Evolutionary conservation across 108 stramenopile genomes (phyloP).

Genomic region (Nitzschia sp.): DNA sequence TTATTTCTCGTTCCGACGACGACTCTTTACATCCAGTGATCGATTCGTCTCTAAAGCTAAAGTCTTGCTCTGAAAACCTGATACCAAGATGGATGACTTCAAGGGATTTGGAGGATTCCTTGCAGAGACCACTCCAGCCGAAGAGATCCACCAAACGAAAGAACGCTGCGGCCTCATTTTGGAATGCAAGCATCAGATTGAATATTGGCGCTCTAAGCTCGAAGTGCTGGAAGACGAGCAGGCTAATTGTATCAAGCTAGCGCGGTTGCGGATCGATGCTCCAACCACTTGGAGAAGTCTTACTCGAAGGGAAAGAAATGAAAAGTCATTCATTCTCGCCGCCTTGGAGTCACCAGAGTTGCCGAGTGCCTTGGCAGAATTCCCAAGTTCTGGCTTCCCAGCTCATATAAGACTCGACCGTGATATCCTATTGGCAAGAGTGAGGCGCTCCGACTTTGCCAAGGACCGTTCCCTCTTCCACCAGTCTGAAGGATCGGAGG

Average conservation of each 20-base stretch:
- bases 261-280: conserved; percentile 27
- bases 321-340: conserved; percentile 31
- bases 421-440: conserved; percentile 29
- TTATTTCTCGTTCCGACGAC: too few relatives aligned
- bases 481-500: not conserved
- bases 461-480: not conserved
- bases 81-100: too few relatives aligned
- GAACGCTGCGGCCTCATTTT: conserved; percentile 27
- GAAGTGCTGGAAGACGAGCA: conserved; percentile 32
- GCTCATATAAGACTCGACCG: conserved; percentile 20
- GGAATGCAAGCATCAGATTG: conserved; percentile 33
- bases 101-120: not conserved
- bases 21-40: too few relatives aligned
- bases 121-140: not conserved
- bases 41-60: too few relatives aligned
- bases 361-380: conserved; percentile 21
- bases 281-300: conserved; percentile 16
- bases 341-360: conserved; percentile 25
- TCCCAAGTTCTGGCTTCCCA: conserved; percentile 19
- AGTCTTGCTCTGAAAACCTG: too few relatives aligned
- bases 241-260: conserved; percentile 25
- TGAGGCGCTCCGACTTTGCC: conserved; percentile 19
- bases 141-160: conserved; percentile 9
- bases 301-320: conserved; percentile 5
- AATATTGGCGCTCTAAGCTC: conserved; percentile 27